Base-by-base conservation (phyloP, 2,329 filamentous ascomycete genomes). In the Penicillium sp. region DNA sequence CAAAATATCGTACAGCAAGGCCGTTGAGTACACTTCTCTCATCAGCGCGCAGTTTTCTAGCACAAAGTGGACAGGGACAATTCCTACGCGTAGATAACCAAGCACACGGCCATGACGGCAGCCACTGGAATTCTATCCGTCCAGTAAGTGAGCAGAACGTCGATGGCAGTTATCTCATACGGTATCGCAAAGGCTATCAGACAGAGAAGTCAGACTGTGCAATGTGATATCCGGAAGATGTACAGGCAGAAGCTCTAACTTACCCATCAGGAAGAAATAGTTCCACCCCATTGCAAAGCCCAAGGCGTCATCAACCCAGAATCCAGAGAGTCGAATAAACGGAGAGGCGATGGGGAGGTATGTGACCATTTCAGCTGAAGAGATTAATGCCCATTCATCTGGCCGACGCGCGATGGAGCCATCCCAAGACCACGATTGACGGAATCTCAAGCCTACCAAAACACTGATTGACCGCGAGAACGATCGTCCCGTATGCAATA, bases 1-100 rank as follows among this genome's bases (percentile, higher is more conserved):
- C 72, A 40, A 67, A 75, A 37, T 60, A 65, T 4, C 58, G 52
- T 1, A 75, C 72, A 1, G 68, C 68, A 1, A 73, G 46, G 6
- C 66, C 48, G 42, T 74, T 74, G 7, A 73, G n/a, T n/a, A n/a
- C n/a, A n/a, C n/a, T n/a, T n/a, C n/a, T n/a, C n/a, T n/a, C n/a
- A n/a, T n/a, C n/a, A n/a, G n/a, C n/a, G n/a, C n/a, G n/a, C n/a
- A n/a, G n/a, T n/a, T n/a, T n/a, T n/a, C n/a, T n/a, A n/a, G n/a
- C n/a, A n/a, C n/a, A n/a, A n/a, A n/a, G n/a, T n/a, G n/a, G n/a
- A n/a, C n/a, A n/a, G n/a, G n/a, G n/a, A n/a, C n/a, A n/a, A n/a
- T n/a, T n/a, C n/a, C n/a, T n/a, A n/a, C n/a, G n/a, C n/a, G n/a
- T n/a, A n/a, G n/a, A n/a, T n/a, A n/a, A n/a, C n/a, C n/a, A n/a